phyloP scores from a whole-genome alignment of 108 stramenopile species.

The Cyclotella baltica region DNA sequence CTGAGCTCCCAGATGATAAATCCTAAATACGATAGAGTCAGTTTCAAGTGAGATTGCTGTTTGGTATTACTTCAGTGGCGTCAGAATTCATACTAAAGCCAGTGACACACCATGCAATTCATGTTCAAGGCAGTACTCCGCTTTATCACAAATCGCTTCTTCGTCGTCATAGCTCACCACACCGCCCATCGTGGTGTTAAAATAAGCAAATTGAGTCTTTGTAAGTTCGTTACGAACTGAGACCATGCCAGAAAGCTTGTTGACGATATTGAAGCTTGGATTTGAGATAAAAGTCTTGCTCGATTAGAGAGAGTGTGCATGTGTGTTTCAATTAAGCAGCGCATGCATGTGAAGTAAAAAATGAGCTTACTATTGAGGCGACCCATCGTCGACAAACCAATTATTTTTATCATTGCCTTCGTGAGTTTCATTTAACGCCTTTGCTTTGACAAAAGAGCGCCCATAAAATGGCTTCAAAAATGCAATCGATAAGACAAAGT shows the following conservation, averaged over 20 bases:
- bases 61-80: too few relatives aligned
- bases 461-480: constrained; percentile 40
- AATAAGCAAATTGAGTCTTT: constrained; percentile 37
- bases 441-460: constrained; percentile 41
- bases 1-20: constrained; percentile 40
- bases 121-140: constrained; percentile 29
- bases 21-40: background rate
- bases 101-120: constrained; percentile 24
- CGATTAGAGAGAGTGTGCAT: background rate
- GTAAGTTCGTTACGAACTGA: constrained; percentile 26
- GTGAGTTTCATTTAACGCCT: constrained; percentile 43
- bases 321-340: background rate
- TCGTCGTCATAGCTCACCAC: constrained; percentile 39
- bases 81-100: background rate
- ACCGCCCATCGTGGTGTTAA: constrained; percentile 2
- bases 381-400: constrained; percentile 49
- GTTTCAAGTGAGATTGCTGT: background rate
- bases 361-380: constrained; percentile 25
- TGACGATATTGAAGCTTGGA: constrained; percentile 32
- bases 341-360: background rate
- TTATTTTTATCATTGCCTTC: constrained; percentile 39
- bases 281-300: background rate
- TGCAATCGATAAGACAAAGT: background rate
- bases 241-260: constrained; percentile 27
- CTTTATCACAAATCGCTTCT: constrained; percentile 48